Conservation (phyloP, 768 basidiomycete genomes). For the Boletus fagicola region DNA sequence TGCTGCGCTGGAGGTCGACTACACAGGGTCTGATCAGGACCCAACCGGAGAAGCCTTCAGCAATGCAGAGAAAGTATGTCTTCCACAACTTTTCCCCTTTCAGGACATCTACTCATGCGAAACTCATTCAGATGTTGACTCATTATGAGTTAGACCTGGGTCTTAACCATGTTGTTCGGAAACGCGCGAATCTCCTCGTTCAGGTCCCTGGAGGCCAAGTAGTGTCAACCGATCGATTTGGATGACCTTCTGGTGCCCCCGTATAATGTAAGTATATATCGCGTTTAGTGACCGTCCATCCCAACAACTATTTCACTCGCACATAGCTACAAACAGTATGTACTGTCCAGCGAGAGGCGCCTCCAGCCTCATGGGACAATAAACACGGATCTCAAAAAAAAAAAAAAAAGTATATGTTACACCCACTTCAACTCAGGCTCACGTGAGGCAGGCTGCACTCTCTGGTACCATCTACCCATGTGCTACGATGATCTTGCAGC, state of each 20-base stretch:
- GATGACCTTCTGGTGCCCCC: conserved; percentile 97
- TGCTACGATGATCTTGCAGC: conserved; percentile 82
- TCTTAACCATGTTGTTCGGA: conserved; percentile 96
- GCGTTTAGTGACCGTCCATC: conserved; percentile 30
- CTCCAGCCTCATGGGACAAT: no score
- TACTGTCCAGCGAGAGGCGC: no score
- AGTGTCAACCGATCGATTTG: conserved; percentile 87
- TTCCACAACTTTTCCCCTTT: not conserved
- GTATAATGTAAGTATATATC: no score
- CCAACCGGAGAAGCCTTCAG: conserved; percentile 92
- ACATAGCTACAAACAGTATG: no score
- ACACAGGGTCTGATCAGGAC: conserved; percentile 93
- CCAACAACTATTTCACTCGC: no score
- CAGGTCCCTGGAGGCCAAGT: conserved; percentile 98
- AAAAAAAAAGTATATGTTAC: not conserved
- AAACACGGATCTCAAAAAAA: no score
- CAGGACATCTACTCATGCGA: conserved; percentile 7
- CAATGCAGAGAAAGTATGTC: conserved; percentile 81
- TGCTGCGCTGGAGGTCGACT: conserved; percentile 95
- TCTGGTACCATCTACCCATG: conserved; percentile 77
- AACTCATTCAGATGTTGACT: conserved; percentile 71
- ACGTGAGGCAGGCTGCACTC: conserved; percentile 62
- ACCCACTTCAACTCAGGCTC: conserved; percentile 5
- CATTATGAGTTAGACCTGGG: conserved; percentile 98
- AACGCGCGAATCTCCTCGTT: conserved; percentile 93